Base-by-base conservation (phyloP, 2,329 filamentous ascomycete species). In the Fonsecaea multimorphosa region DNA sequence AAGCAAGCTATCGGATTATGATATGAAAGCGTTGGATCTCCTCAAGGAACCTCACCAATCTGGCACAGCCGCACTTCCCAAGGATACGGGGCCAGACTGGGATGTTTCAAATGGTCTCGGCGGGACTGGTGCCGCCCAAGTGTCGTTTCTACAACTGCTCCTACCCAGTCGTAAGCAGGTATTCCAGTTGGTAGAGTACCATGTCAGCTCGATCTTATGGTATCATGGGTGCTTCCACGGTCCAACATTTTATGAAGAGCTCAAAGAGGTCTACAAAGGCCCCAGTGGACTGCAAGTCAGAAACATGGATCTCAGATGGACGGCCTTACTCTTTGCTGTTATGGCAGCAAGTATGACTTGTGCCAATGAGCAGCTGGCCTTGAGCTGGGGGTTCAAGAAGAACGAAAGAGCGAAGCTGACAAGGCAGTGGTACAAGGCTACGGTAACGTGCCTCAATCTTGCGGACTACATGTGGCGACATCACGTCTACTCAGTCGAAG, bases 391-490 rank as follows among this genome's bases (percentile, higher is more conserved):
- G 2, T 83, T 81, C 62, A 72, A 75, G 0, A 74, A 76, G 49
- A 71, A 74, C 1, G 81, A 84, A 38, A 78, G 80, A 58, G 71
- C 76, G 0, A 75, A 73, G 3, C 70, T 84, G 4, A 80, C 81
- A 3, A 76, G 78, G 59, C 72, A 78, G 49, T 84, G 81, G 81
- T 81, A 81, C 61, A 79, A 78, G 49, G 81, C 82, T 14, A 75
- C 78, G 0, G 73, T 82, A 0, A 76, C 78, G 0, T 82, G 80
- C 68, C 73, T 85, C 1, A 79, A 82, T 40, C 73, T 79, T 3
- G 81, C 79, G 2, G 79, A 82, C 56, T 84, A 80, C 65, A 82
- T 79, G 58, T 78, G 78, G 40, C 73, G 74, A 49, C 78, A 81
- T 66, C 79, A 78, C 12, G 74, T 82, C 1, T 76, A 79, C 53